These are phyloP conservation scores for Plenodomus tracheiphilus DNA, from an alignment of 2,329 filamentous ascomycete genomes.

Conservation along the genomic window DNA sequence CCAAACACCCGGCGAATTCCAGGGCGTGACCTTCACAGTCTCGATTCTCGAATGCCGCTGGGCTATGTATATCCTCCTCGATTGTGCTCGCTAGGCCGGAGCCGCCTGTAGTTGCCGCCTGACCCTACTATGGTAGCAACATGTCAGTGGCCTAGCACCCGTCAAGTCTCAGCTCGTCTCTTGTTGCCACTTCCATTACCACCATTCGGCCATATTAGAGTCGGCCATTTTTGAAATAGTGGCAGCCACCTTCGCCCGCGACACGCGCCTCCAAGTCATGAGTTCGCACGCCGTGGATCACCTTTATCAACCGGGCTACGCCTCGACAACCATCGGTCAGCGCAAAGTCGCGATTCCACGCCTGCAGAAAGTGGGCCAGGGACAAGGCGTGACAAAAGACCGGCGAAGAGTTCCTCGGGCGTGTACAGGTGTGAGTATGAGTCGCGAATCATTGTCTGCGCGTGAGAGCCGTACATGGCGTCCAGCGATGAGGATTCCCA, in stretches of 20 bases:
- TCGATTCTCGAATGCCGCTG: constrained; percentile 6
- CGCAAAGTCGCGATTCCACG: constrained; percentile 40
- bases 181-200: constrained; percentile 2
- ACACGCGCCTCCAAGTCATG: constrained; percentile 9
- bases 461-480: neutral
- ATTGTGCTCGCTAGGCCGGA: constrained; percentile 10
- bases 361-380: constrained; percentile 21
- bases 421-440: constrained; percentile 31
- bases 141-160: constrained; percentile 3
- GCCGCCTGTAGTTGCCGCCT: constrained; percentile 8
- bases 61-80: constrained; percentile 8
- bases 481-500: neutral
- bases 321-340: constrained; percentile 11
- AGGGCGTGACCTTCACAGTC: constrained; percentile 1
- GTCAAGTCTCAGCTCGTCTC: constrained; percentile 1
- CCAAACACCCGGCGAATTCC: constrained; percentile 2
- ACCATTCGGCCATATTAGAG: constrained; percentile 4
- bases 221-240: constrained; percentile 4
- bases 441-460: constrained; percentile 1
- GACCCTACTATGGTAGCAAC: constrained; percentile 1
- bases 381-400: constrained; percentile 19
- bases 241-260: constrained; percentile 6
- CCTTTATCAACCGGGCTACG: constrained; percentile 5
- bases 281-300: constrained; percentile 12
- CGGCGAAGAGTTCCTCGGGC: constrained; percentile 31